Percentiles rank a stretch among this genome's conserved stretches.
Conservation (phyloP, 225 moss, liverwort and hornwort genomes). For the Physcomitrium patens region DNA sequence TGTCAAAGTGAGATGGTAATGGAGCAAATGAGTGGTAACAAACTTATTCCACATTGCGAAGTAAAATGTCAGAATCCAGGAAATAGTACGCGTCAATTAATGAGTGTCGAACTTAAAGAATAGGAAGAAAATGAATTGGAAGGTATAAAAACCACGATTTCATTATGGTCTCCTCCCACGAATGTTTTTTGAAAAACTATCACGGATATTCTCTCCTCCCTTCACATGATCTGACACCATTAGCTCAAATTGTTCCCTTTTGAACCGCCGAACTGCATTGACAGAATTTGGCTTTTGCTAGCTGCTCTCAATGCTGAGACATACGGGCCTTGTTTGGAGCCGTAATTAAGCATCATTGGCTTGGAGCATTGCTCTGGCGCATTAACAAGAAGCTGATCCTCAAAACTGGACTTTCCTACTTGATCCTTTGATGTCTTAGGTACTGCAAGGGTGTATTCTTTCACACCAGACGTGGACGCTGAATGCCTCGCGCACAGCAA, state of each 20-base stretch:
- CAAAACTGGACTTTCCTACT: slow-evolving; percentile 20
- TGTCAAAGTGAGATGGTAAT: too few relatives aligned
- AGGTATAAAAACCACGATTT: too few relatives aligned
- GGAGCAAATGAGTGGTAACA: too few relatives aligned
- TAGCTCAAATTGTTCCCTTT: slow-evolving; percentile 11
- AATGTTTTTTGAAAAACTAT: too few relatives aligned
- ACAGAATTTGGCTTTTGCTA: not conserved
- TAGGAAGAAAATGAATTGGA: too few relatives aligned
- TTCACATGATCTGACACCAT: not conserved
- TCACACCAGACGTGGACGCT: not conserved
- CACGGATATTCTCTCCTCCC: too few relatives aligned
- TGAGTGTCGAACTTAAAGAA: too few relatives aligned
- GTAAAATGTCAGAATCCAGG: too few relatives aligned
- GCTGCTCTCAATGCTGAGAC: slow-evolving; percentile 34
- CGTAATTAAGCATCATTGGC: not conserved
- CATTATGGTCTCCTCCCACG: too few relatives aligned
- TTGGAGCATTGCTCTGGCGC: slow-evolving; percentile 10
- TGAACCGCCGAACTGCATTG: too few relatives aligned
- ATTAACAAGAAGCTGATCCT: slow-evolving; percentile 22
- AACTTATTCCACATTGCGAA: too few relatives aligned
- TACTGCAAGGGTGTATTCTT: not conserved
- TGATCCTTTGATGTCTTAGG: not conserved
- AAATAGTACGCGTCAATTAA: too few relatives aligned
- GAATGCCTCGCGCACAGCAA: slow-evolving; percentile 46
- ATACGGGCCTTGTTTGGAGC: slow-evolving; percentile 36